These are phyloP conservation scores for Entelexis sorbosivorans DNA, from an alignment of 1,139 yeast species.

Conservation along the genomic window DNA sequence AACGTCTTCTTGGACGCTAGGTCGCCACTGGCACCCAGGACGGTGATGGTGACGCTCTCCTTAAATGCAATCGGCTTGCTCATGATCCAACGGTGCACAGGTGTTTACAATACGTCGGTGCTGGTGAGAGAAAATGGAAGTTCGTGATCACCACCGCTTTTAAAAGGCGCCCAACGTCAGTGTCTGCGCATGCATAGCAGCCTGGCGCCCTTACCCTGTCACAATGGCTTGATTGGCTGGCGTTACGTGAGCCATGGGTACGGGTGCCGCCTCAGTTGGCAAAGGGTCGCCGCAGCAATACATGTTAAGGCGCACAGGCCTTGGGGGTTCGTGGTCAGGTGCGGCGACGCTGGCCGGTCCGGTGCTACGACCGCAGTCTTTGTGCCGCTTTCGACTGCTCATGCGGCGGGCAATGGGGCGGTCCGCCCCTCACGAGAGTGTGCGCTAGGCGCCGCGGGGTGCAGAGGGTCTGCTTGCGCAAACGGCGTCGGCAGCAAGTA, in stretches of 20 bases:
- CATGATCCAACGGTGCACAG: neutral
- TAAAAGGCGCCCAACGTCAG: slow-evolving; percentile 4
- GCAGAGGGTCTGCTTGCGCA: neutral
- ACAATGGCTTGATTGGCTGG: slow-evolving; percentile 1
- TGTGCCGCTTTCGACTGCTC: no score
- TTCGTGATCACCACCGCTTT: slow-evolving; percentile 2
- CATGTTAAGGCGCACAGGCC: neutral
- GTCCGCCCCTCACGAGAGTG: no score
- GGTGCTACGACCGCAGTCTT: no score
- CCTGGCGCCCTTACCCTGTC: neutral
- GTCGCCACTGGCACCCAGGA: slow-evolving; percentile 96
- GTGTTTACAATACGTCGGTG: neutral
- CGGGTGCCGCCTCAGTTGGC: neutral
- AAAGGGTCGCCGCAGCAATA: slow-evolving; percentile 1
- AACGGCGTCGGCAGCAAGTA: neutral
- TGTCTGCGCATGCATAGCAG: slow-evolving; percentile 4
- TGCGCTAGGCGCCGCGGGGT: neutral
- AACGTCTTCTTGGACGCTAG: slow-evolving; percentile 89
- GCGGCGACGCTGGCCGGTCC: neutral
- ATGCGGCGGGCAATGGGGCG: no score
- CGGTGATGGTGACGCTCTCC: slow-evolving; percentile 59
- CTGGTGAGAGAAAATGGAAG: neutral
- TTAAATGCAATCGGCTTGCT: slow-evolving; percentile 10
- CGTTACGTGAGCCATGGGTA: neutral
- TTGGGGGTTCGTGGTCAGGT: neutral